Evolutionary conservation across 768 basidiomycete genomes (phyloP), one percentile per base, ranked within the genome.

Genomic region (Pisolithus microcarpus): DNA sequence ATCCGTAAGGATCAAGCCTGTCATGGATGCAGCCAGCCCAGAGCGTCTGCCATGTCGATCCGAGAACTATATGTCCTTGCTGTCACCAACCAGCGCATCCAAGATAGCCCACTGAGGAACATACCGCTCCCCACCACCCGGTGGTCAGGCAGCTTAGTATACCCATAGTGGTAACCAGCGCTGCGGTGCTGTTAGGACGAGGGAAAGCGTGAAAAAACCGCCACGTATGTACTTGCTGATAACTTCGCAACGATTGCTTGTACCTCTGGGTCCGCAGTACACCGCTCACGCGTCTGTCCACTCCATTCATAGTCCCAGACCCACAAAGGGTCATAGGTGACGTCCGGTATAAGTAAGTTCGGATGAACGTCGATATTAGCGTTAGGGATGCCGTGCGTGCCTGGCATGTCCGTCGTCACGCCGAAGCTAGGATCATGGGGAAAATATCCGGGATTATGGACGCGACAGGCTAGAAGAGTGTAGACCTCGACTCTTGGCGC

Each of bases 71-170:
- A 15, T 34, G 38, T 23, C 30, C 8, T 19, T 23, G 49, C 13
- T 26, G 10, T 5, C 56, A 39, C 52, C 48, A 15, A 7, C 13
- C 40, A 37, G 13, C 11, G 10, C 11, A 34, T 26, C 9, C 3
- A 21, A 38, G 19, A 16, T 19, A 7, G 26, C 21, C 7, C 38
- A 46, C 43, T 16, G 28, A 52, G 31, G 45, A 51, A 72, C 84
- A 65, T 66, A 87, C 85, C 48, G 84, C 76, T 50, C 87, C 85
- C 92, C 92, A 95, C 79, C 83, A 93, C 2, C 80, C 88, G 11
- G 85, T 83, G 3, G 90, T 91, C 31, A 93, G 61, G 54, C 87
- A 87, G 30, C 81, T 76, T 31, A 95, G 70, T 46, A 90, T 65
- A 8, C 92, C 92, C 70, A 80, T 80, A 8, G 76, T 71, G 3